phyloP scores from a whole-genome alignment of 1,284 basidiomycete species.

The Tausonia pullulans region DNA sequence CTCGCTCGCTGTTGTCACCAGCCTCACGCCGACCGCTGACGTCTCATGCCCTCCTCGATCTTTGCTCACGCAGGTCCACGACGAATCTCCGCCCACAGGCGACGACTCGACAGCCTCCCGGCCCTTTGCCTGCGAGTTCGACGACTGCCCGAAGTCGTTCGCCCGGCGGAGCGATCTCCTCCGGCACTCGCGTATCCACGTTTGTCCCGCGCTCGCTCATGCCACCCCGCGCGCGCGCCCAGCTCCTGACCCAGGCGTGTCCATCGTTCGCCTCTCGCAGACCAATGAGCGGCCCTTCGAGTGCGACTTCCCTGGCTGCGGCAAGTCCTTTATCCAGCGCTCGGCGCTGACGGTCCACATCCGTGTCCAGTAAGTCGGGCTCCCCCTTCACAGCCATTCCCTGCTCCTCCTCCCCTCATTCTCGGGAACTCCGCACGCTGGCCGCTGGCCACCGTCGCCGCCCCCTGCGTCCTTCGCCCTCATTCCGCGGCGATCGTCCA shows the following conservation, averaged over 20 bases:
- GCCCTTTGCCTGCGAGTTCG: conserved; percentile 28
- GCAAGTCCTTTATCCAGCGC: conserved; percentile 36
- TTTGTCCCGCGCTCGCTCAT: neutral
- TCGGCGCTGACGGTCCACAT: conserved; percentile 37
- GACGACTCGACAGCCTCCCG: no score
- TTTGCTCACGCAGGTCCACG: no score
- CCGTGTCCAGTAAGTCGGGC: conserved; percentile 35
- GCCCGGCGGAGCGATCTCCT: conserved; percentile 39
- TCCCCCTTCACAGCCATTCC: neutral
- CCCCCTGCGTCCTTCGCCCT: neutral
- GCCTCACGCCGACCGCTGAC: no score
- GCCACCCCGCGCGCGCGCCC: no score
- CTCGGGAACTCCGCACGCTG: no score
- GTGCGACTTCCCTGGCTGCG: conserved; percentile 29
- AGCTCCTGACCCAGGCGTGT: no score
- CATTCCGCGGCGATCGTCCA: no score
- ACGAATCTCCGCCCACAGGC: no score
- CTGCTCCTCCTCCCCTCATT: neutral
- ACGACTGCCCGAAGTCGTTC: conserved; percentile 38
- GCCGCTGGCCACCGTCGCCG: neutral
- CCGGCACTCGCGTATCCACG: conserved; percentile 38
- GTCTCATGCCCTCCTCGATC: no score
- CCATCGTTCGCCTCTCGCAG: no score
- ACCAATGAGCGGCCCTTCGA: conserved; percentile 31
- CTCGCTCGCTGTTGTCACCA: no score